Percentiles rank a stretch among this genome's conserved stretches.
phyloP scores from a whole-genome alignment of 352 stramenopile species.

The Phytophthora sp. region DNA sequence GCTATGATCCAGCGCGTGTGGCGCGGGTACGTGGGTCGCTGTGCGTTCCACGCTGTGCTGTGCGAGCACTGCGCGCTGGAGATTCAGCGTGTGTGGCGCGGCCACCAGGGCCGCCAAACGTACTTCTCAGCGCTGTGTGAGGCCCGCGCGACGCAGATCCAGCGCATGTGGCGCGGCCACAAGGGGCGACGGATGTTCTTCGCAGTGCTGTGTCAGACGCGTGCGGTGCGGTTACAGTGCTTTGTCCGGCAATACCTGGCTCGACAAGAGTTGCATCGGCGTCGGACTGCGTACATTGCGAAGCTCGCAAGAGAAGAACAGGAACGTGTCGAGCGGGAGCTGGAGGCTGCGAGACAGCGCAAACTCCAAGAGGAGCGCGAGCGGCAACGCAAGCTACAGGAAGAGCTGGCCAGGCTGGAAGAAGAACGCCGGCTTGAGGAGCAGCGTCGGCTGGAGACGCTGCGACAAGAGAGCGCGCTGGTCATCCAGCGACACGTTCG shows the following conservation, averaged over 20 bases:
- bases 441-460: conserved; percentile 17
- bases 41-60: conserved; percentile 37
- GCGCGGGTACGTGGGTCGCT: conserved; percentile 48
- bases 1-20: conserved; percentile 47
- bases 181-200: conserved; percentile 46
- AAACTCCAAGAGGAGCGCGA: conserved; percentile 47
- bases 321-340: conserved; percentile 40
- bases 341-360: conserved; percentile 32
- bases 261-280: conserved; percentile 40
- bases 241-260: conserved; percentile 46
- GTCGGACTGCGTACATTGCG: conserved; percentile 44
- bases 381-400: conserved; percentile 36
- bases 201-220: conserved; percentile 40
- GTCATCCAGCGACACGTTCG: conserved; percentile 54
- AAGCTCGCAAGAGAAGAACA: conserved; percentile 44
- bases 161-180: conserved; percentile 52
- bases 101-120: conserved; percentile 38
- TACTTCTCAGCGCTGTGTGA: conserved; percentile 38
- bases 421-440: conserved; percentile 49
- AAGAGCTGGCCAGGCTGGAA: conserved; percentile 38
- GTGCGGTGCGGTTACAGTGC: conserved; percentile 60
- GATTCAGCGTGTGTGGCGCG: conserved; percentile 57
- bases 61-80: conserved; percentile 42
- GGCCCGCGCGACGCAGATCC: conserved; percentile 48
- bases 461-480: conserved; percentile 44